Conservation (phyloP, 768 basidiomycete species). For the Tricholoma matsutake region DNA sequence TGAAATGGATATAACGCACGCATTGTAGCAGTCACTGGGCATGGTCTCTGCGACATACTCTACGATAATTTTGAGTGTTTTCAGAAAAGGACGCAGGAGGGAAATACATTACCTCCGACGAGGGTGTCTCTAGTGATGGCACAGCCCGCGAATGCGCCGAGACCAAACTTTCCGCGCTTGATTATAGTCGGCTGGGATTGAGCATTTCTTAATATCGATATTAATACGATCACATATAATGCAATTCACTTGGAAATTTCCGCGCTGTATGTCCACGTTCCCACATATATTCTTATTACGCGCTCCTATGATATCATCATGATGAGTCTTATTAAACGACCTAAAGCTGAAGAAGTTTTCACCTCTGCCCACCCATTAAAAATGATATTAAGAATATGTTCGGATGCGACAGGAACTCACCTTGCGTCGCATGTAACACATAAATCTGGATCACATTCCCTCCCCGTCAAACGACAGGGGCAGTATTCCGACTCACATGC, state of each 20-base stretch:
- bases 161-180: constrained; percentile 32
- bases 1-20: constrained; percentile 4
- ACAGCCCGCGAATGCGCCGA: constrained; percentile 44
- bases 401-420: constrained; percentile 17
- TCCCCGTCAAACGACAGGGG: constrained; percentile 27
- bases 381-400: not conserved
- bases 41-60: constrained; percentile 41
- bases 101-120: constrained; percentile 23
- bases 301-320: not conserved
- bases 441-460: constrained; percentile 55
- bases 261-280: constrained; percentile 20
- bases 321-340: not conserved
- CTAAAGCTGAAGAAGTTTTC: not conserved
- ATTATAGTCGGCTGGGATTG: constrained; percentile 32
- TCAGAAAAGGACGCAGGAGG: not conserved
- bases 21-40: not conserved
- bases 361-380: constrained; percentile 9
- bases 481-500: constrained; percentile 26
- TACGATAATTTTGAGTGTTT: constrained; percentile 13
- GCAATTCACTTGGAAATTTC: constrained; percentile 14
- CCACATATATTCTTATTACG: constrained; percentile 3
- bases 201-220: not conserved
- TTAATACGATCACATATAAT: not conserved
- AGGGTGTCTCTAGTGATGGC: constrained; percentile 10
- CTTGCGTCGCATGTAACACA: constrained; percentile 44